Conservation (phyloP, 2,329 filamentous ascomycete species). For the Aspergillus terreus region DNA sequence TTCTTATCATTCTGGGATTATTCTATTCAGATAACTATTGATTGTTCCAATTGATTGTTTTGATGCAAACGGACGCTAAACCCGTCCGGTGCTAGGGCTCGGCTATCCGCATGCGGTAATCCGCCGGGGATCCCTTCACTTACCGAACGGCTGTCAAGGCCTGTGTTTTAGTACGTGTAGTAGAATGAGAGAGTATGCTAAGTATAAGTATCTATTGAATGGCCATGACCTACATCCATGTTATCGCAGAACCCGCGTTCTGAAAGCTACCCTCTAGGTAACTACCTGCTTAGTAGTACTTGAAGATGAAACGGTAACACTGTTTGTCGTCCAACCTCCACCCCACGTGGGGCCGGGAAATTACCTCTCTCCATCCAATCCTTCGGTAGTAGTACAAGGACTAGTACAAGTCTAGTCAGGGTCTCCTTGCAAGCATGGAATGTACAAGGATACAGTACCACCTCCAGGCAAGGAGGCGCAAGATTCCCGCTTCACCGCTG, state of each 20-base stretch:
- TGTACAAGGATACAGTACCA: no score
- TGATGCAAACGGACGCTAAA: constrained; percentile 11
- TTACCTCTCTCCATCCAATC: not conserved
- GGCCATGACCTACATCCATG: no score
- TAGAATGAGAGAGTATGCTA: no score
- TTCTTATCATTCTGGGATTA: not conserved
- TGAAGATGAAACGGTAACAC: constrained; percentile 8
- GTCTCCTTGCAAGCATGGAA: no score
- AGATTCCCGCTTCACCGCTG: no score
- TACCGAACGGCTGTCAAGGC: no score
- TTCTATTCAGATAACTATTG: not conserved
- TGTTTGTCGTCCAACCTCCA: constrained; percentile 14
- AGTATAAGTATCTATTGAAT: no score
- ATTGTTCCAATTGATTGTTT: not conserved
- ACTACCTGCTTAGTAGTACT: no score
- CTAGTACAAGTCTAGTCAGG: not conserved
- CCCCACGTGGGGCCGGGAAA: constrained; percentile 19
- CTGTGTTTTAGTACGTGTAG: no score
- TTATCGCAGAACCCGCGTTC: not conserved
- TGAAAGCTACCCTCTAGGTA: no score
- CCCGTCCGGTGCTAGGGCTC: constrained; percentile 1
- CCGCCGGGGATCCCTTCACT: not conserved
- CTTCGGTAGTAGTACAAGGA: no score
- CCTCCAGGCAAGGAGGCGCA: no score
- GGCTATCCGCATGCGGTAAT: constrained; percentile 11